Evolutionary conservation across 1,284 basidiomycete species (phyloP).

Genomic region (Jaminaea rosea): DNA sequence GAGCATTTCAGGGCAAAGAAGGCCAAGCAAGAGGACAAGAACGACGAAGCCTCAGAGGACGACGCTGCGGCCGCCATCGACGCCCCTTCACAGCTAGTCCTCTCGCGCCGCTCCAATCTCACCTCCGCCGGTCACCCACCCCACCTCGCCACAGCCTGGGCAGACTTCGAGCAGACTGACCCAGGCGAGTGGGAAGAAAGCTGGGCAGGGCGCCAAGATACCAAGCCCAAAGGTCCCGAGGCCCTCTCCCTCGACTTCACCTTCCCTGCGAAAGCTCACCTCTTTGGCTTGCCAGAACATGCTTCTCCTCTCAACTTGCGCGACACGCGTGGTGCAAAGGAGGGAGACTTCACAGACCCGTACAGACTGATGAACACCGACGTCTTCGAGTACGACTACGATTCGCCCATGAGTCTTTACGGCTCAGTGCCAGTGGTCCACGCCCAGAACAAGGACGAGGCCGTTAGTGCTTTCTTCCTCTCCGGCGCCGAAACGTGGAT

Average conservation of each 20-base stretch:
- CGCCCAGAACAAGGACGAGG: constrained; percentile 60
- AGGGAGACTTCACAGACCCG: constrained; percentile 57
- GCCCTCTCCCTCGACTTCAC: constrained; percentile 82
- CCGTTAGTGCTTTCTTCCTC: constrained; percentile 84
- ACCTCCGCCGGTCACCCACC: background rate
- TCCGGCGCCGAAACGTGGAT: constrained; percentile 91
- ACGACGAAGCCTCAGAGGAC: constrained; percentile 5
- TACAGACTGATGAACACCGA: constrained; percentile 93
- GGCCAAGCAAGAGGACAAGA: constrained; percentile 17
- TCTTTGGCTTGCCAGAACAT: constrained; percentile 95
- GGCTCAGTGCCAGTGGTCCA: constrained; percentile 74
- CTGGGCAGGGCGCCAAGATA: constrained; percentile 75
- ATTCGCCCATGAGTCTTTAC: constrained; percentile 74
- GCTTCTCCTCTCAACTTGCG: constrained; percentile 83
- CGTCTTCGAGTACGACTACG: constrained; percentile 91
- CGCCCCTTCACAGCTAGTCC: too few species aligned
- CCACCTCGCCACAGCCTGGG: constrained; percentile 19
- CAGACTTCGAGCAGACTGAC: constrained; percentile 51
- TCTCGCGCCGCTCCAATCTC: constrained; percentile 26
- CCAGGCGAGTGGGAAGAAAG: constrained; percentile 77
- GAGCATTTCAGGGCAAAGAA: constrained; percentile 66
- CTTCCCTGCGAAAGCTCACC: constrained; percentile 79
- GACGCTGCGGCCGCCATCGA: background rate
- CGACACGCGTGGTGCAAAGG: constrained; percentile 25
- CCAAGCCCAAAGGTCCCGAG: constrained; percentile 97